phyloP scores from a whole-genome alignment of 163 green algal species.

The Smithsoniella earleae region DNA sequence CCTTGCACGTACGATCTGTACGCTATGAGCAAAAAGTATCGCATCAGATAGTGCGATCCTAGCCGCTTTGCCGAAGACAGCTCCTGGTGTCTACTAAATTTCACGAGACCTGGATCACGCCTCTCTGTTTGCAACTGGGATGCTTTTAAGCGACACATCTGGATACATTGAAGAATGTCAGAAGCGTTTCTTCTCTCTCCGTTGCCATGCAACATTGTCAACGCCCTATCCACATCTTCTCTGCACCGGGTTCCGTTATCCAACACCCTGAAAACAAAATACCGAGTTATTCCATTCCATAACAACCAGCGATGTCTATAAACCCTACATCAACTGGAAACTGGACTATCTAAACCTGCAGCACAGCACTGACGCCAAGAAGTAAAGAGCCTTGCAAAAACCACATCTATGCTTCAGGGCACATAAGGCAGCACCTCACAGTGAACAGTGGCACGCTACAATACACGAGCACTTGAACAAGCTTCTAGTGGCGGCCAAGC shows the following conservation, averaged over 20 bases:
- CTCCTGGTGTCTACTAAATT: background rate
- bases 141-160: background rate
- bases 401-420: too few relatives aligned
- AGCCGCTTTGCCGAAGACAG: slow-evolving; percentile 57
- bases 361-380: too few relatives aligned
- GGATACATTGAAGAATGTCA: too few relatives aligned
- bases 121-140: background rate
- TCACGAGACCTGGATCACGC: too few relatives aligned
- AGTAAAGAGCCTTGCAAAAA: too few relatives aligned
- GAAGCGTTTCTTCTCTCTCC: background rate
- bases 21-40: slow-evolving; percentile 70
- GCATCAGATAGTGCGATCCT: slow-evolving; percentile 83
- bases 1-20: slow-evolving; percentile 46
- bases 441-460: background rate
- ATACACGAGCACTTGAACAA: background rate
- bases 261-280: slow-evolving; percentile 15
- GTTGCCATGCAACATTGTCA: background rate
- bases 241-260: background rate
- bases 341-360: too few relatives aligned
- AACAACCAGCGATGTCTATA: too few relatives aligned
- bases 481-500: background rate
- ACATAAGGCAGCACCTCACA: background rate
- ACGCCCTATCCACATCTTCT: background rate
- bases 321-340: too few relatives aligned
- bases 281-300: too few relatives aligned